Evolutionary conservation across 2,329 filamentous ascomycete genomes (phyloP), one percentile per base, ranked within the genome.

Genomic region (Aspergillus tanneri): DNA sequence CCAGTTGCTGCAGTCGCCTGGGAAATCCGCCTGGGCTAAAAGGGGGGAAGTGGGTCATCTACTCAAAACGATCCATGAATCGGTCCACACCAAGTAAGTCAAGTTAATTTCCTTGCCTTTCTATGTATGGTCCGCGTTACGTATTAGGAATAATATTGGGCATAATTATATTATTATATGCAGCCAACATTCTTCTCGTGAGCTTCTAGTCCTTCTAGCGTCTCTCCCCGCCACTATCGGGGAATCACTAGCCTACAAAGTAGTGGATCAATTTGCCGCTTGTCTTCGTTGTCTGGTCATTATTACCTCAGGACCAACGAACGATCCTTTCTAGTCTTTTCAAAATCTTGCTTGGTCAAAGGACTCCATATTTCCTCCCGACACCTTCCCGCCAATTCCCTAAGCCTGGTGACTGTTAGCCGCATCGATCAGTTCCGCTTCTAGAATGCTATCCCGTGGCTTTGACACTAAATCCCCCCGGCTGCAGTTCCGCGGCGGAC

Each of bases 151-250:
- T 16, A 2, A 32, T 8, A n/a, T n/a, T n/a, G n/a, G n/a, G n/a
- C n/a, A 2, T 34, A 34, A 34, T 34, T 10, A 34, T 18, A 19
- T 2, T 24, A 22, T 8, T 28, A 27, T 44, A 43, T 53, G 44
- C 48, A 12, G 50, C 56, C 49, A 44, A 25, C 48, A 52, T 53
- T 54, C 50, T 59, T 59, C 57, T 56, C 48, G 48, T 35, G 34
- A 32, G 43, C 47, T 55, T 55, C 52, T 53, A 55, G 44, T 53
- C 47, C 39, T 59, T 59, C 57, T 59, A 59, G 57, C 55, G 53
- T 43, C 41, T 52, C 43, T 42, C 49, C 53, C 45, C 28, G 28
- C 28, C 12, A 32, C 16, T 18, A 34, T 19, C 30, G n/a, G 28
- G 28, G 28, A 32, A 16, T 32, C n/a, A 8, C n/a, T 32, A 32